Evolutionary conservation across 805 yeast species (phyloP), one percentile per base, ranked within the genome.

Genomic region (Nakazawaea wyomingensis): DNA sequence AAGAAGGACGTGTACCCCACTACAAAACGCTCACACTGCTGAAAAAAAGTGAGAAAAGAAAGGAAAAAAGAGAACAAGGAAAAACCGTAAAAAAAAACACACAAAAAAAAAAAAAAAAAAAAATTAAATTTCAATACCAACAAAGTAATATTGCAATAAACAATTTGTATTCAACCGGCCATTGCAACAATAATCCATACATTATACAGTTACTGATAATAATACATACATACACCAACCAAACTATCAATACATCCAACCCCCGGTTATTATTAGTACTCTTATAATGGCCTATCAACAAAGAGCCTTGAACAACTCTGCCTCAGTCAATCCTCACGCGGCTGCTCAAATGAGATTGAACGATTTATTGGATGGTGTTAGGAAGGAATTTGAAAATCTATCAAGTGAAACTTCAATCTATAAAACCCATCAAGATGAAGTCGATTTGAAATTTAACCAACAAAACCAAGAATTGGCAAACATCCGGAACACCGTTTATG

Each of bases 381-480:
- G 88, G 65, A 86, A 82, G 59, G 99, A 91, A 69, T 90, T 90
- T 54, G 91, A 87, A 54, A 77, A 76, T 50, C 84, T 90, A 39
- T 75, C 85, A 49, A 80, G 78, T 57, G 97, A 91, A 64, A 96
- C 96, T 13, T 76, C 89, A 40, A 76, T 79, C 50, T 86, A 81
- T 65, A 79, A 91, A 55, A 79, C 86, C 62, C 96, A 89, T 62
- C 91, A 89, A 68, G 95, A 89, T 61, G 96, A 90, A 60, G 86
- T 80, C 54, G 98, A 91, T 64, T 70, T 83, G 54, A 90, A 90
- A 61, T 82, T 88, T 60, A 82, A 78, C 59, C 97, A 90, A 66
- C 97, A 91, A 65, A 82, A 88, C 45, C 85, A 82, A 41, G 99
- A 93, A 64, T 81, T 91, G 77, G 90, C 89, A 59, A 95, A 86